Evolutionary conservation across 2,329 filamentous ascomycete genomes (phyloP), one percentile per base, ranked within the genome.

Genomic region (Cadophora gregata): DNA sequence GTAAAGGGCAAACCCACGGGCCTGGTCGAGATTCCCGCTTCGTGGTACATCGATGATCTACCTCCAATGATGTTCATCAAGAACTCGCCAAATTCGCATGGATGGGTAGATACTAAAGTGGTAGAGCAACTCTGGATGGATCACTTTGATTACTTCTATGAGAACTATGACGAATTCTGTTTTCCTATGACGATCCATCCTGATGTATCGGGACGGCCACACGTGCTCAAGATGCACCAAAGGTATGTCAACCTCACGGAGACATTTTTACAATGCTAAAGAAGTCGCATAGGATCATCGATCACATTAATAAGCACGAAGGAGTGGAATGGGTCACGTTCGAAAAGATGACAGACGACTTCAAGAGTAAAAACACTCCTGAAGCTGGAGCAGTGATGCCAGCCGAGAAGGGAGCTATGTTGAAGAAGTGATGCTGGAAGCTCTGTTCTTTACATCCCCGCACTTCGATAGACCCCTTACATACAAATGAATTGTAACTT

Each of bases 151-250:
- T 93, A 92, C 78, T 92, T 91, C 73, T 93, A 93, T 76, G 82
- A 90, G 31, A 89, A 93, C 77, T 90, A 92, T 69, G 90, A 93
- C 71, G 88, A 91, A 71, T 93, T 93, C 69, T 85, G 92, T 62
- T 93, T 93, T 72, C 90, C 91, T 0, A 90, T 93, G 77, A 93
- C 90, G 0, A 89, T 93, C 42, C 90, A 93, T 76, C 91, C 90
- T 0, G 90, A 93, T 73, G 88, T 91, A 0, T 88, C 85, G 3
- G 91, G 91, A 0, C 82, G 89, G 21, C 90, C 90, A 0, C 90
- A 93, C 77, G 90, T 88, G 0, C 72, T 93, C 31, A 79, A 92
- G 7, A 92, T 93, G 90, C 88, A 92, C 70, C 89, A 93, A 78
- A 83, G 88, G 84, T 86, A 77, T 71, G 78, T 59, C 81, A 82